Percentiles rank a stretch among this genome's conserved stretches.
These are phyloP conservation scores for Lasiodiplodia sp. DNA, from an alignment of 2,329 filamentous ascomycete genomes.

Conservation along the genomic window DNA sequence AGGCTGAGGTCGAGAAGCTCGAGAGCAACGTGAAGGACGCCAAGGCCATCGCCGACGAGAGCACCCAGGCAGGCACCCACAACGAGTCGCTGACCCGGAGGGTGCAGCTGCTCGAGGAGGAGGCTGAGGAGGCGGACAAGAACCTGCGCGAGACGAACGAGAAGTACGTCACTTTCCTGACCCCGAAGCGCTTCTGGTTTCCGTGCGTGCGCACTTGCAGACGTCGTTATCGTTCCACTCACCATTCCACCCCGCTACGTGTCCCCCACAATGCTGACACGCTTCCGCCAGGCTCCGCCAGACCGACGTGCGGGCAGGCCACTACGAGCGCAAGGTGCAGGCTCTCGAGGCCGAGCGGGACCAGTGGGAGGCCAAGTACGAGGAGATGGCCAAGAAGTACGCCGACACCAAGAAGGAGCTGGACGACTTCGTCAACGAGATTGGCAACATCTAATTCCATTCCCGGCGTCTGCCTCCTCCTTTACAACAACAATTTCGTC, in stretches of 20 bases:
- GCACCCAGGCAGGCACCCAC: slow-evolving; percentile 81
- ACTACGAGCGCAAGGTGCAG: slow-evolving; percentile 99
- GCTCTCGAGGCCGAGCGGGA: slow-evolving; percentile 91
- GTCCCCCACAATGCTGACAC: slow-evolving; percentile 22
- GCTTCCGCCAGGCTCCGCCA: slow-evolving; percentile 78
- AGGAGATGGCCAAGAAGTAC: slow-evolving; percentile 96
- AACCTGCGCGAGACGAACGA: slow-evolving; percentile 96
- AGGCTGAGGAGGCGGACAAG: slow-evolving; percentile 96
- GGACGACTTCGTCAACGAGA: slow-evolving; percentile 87
- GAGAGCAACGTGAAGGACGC: slow-evolving; percentile 83
- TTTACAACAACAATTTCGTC: slow-evolving; percentile 23
- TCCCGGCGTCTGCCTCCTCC: slow-evolving; percentile 26
- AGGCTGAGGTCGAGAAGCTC: slow-evolving; percentile 90
- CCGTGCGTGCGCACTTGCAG: slow-evolving; percentile 23
- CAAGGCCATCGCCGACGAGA: slow-evolving; percentile 86
- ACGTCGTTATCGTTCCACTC: slow-evolving; percentile 22
- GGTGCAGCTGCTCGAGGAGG: slow-evolving; percentile 95
- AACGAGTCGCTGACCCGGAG: slow-evolving; percentile 91
- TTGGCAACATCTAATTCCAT: slow-evolving; percentile 82
- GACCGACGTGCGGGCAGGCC: slow-evolving; percentile 98
- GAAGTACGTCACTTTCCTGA: slow-evolving; percentile 72
- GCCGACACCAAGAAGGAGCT: slow-evolving; percentile 83
- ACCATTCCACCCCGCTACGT: slow-evolving; percentile 8
- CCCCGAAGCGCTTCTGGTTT: slow-evolving; percentile 27
- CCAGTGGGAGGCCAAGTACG: slow-evolving; percentile 97